Conservation (phyloP, 169 alveolate genomes). For the Babesia ovis region DNA sequence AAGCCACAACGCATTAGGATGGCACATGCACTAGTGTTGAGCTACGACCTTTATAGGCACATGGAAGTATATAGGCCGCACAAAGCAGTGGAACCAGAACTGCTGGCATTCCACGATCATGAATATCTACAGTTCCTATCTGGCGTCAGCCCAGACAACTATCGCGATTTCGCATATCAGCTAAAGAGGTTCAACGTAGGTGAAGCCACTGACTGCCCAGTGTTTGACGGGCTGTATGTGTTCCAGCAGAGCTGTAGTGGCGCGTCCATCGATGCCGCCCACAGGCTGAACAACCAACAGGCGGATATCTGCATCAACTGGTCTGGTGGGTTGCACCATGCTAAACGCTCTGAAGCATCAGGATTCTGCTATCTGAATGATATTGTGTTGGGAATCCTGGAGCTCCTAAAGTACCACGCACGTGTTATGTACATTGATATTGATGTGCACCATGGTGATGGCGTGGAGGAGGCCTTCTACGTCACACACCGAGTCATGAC, state of each 20-base stretch:
- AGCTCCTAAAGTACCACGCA: conserved; percentile 95
- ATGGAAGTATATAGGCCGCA: conserved; percentile 96
- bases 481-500: conserved; percentile 98
- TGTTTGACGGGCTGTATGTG: conserved; percentile 95
- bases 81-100: conserved; percentile 93
- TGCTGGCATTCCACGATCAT: conserved; percentile 92
- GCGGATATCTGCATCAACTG: conserved; percentile 96
- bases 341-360: conserved; percentile 96
- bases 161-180: conserved; percentile 83
- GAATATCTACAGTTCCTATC: conserved; percentile 91
- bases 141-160: conserved; percentile 81
- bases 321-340: conserved; percentile 99
- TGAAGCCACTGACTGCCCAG: conserved; percentile 96
- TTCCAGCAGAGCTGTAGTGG: conserved; percentile 97
- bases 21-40: conserved; percentile 96
- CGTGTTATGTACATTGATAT: conserved; percentile 98
- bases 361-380: conserved; percentile 99
- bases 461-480: conserved; percentile 98
- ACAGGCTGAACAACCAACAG: conserved; percentile 88
- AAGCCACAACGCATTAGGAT: conserved; percentile 98
- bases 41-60: conserved; percentile 93
- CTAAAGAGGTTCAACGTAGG: conserved; percentile 91
- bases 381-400: conserved; percentile 96
- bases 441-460: conserved; percentile 99
- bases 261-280: conserved; percentile 96